Percentiles rank a stretch among this genome's conserved stretches.
Evolutionary conservation across 2,329 filamentous ascomycete species (phyloP).

Genomic region (Ascochyta rabiei): DNA sequence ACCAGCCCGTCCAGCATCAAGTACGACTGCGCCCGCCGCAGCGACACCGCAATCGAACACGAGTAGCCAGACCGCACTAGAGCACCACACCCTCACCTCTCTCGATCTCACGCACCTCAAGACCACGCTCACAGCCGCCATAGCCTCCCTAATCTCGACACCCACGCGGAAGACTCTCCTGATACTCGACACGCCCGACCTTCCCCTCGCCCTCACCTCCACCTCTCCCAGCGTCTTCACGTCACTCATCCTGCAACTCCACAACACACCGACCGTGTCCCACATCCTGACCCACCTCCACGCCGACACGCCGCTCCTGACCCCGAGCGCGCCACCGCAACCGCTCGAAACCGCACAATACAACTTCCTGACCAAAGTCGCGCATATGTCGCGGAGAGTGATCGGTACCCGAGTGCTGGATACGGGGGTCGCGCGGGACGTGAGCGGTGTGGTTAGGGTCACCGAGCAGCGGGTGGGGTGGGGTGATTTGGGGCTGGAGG

Average conservation of each 20-base stretch:
- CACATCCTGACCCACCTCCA: conserved; percentile 71
- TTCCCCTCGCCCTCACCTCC: conserved; percentile 49
- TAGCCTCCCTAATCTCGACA: conserved; percentile 23
- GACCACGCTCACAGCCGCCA: conserved; percentile 33
- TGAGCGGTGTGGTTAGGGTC: conserved; percentile 84
- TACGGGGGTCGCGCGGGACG: conserved; percentile 86
- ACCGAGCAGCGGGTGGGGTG: conserved; percentile 55
- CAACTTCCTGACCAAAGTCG: conserved; percentile 70
- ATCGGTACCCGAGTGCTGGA: conserved; percentile 78
- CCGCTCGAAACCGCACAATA: conserved; percentile 42
- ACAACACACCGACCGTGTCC: conserved; percentile 61
- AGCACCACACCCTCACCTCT: conserved; percentile 32
- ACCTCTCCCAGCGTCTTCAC: conserved; percentile 28
- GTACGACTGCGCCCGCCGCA: neutral
- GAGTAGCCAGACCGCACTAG: conserved; percentile 5
- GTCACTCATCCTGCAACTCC: conserved; percentile 36
- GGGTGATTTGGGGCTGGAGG: conserved; percentile 34
- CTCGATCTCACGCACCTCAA: conserved; percentile 35
- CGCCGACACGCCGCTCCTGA: conserved; percentile 74
- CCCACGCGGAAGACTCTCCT: conserved; percentile 45
- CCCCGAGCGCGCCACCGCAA: conserved; percentile 48
- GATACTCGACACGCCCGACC: conserved; percentile 53
- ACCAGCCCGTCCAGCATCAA: conserved; percentile 4
- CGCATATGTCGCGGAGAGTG: conserved; percentile 76
- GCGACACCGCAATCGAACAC: neutral